These are phyloP conservation scores for Strombidium stylifer DNA, from an alignment of 73 alveolate genomes.

Conservation along the genomic window DNA sequence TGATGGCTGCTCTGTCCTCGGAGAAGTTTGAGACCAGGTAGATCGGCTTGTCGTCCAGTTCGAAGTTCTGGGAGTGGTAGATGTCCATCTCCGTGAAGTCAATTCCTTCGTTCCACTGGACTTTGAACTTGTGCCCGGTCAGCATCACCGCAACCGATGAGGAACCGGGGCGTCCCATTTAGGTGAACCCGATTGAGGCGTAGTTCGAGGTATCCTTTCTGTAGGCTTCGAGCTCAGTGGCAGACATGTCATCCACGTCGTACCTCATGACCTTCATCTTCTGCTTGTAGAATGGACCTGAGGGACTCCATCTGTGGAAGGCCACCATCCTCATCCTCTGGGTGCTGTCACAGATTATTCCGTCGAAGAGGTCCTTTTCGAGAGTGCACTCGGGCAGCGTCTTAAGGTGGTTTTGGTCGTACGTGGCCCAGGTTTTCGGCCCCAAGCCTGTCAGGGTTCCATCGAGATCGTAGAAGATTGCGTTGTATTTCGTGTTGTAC, in stretches of 20 bases:
- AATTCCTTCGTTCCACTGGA: slow-evolving; percentile 28
- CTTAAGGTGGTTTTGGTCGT: slow-evolving; percentile 3
- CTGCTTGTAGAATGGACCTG: background rate
- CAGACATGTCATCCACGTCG: background rate
- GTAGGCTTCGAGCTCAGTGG: background rate
- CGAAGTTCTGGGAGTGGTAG: slow-evolving; percentile 10
- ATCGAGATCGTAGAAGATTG: slow-evolving; percentile 19
- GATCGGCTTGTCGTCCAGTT: background rate
- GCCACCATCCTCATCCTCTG: slow-evolving; percentile 1
- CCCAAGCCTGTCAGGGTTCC: slow-evolving; percentile 24
- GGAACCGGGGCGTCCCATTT: background rate
- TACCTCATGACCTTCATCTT: background rate
- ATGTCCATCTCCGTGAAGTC: slow-evolving; percentile 11
- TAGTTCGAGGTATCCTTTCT: background rate
- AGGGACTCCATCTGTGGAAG: background rate
- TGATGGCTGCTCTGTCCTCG: slow-evolving; percentile 15
- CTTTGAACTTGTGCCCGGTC: slow-evolving; percentile 24
- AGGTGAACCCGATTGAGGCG: background rate
- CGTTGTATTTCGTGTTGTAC: background rate
- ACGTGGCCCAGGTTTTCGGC: slow-evolving; percentile 20
- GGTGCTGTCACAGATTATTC: background rate
- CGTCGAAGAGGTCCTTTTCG: background rate
- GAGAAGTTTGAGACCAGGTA: slow-evolving; percentile 6
- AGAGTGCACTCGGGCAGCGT: slow-evolving; percentile 11
- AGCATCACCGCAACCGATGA: slow-evolving; percentile 16